Base-by-base conservation (phyloP, 768 basidiomycete species). In the Rickenella mellea region DNA sequence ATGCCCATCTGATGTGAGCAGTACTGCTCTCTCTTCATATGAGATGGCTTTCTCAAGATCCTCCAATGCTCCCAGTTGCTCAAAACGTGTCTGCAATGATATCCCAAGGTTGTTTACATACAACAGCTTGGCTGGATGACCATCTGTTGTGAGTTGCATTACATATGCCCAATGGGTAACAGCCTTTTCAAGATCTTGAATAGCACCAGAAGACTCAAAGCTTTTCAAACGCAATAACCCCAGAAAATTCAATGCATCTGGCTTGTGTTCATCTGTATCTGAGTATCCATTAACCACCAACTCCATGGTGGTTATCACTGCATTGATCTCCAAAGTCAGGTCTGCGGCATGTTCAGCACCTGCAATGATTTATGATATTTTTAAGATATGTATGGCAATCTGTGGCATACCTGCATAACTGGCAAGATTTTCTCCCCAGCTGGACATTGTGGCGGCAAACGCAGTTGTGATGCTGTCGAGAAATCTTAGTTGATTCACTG, bases 1-100 rank as follows among this genome's bases (percentile, higher is more conserved):
- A 41, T 50, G 44, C n/a, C 20, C 48, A 29, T 39, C 27, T 12
- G 48, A 35, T 12, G 48, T 49, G 11, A 11, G 11, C 11, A 10
- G 12, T 20, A 38, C 36, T 35, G 20, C 39, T 10, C 10, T 12
- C 12, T 28, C 12, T 12, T 38, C 11, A 10, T 11, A 11, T 11
- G 20, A 11, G 20, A 38, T 38, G 11, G 36, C 36, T 20, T 38
- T 11, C 11, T 38, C 36, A 11, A 38, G 12, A 19, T 38, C 36
- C 20, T 12, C 20, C 11, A 38, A 11, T 10, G 11, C 20, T 20
- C 36, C 12, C 11, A 38, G 20, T 11, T 20, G 11, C 11, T 38
- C 36, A 20, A 38, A 38, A 12, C 36, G 20, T 12, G 11, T 11
- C 11, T 12, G 20, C 11, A 12, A 38, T 10, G 12, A 38, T 10